Percentiles rank a stretch among this genome's conserved stretches.
phyloP scores from a whole-genome alignment of 208 protist genomes.

The Dictyostelium gargantuum region DNA sequence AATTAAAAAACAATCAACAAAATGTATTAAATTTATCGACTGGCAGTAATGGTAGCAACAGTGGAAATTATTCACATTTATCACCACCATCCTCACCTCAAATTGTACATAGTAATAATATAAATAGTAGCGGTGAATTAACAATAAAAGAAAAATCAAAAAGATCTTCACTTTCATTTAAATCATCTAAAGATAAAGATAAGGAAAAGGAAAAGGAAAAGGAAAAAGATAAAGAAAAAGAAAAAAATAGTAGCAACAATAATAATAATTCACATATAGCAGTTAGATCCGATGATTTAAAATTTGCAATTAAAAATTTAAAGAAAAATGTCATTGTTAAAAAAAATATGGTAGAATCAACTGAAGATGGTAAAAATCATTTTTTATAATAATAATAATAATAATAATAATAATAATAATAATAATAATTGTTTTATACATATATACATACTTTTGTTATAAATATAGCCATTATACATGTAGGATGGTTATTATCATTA shows the following conservation, averaged over 20 bases:
- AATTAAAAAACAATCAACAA: background rate
- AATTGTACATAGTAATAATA: background rate
- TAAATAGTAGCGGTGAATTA: background rate
- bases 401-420: too few relatives aligned
- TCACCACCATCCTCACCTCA: background rate
- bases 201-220: background rate
- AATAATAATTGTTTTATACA: too few relatives aligned
- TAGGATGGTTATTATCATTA: background rate
- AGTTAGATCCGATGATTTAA: conserved; percentile 1
- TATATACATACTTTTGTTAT: too few relatives aligned
- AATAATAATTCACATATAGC: background rate
- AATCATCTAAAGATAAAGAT: background rate
- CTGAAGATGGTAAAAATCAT: conserved; percentile 50
- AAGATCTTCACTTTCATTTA: background rate
- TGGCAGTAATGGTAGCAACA: background rate
- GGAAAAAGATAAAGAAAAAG: background rate
- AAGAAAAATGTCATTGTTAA: conserved; percentile 47
- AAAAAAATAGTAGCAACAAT: background rate
- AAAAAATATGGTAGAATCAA: background rate
- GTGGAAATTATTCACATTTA: background rate
- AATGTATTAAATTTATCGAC: background rate
- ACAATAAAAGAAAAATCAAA: conserved; percentile 10
- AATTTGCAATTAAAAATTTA: conserved; percentile 11
- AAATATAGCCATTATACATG: too few relatives aligned
- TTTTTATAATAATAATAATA: too few relatives aligned